A percentile compares a stretch with the other conserved stretches of the same genome.
Evolutionary conservation across 2,329 filamentous ascomycete genomes (phyloP).

Genomic region (Thielaviopsis populi): DNA sequence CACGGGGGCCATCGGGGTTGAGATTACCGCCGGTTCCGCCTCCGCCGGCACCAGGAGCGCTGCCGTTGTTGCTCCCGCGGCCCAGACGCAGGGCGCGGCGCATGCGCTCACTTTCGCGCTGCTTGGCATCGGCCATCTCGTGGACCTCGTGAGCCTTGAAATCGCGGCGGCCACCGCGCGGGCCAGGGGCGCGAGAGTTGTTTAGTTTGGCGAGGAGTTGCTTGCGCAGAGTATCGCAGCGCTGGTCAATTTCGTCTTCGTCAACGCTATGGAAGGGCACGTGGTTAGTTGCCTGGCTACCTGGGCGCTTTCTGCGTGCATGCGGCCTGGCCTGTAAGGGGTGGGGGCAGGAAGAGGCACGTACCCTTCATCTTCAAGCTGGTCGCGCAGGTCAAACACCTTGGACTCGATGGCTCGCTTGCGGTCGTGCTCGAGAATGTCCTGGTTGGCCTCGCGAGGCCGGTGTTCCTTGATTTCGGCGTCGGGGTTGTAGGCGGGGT

Average conservation of each 20-base stretch:
- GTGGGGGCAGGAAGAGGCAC: no score
- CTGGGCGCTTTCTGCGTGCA: background rate
- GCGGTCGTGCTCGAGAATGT: conserved; percentile 86
- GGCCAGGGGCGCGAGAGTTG: conserved; percentile 17
- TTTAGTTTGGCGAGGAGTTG: conserved; percentile 29
- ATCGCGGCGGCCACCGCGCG: conserved; percentile 31
- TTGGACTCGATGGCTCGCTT: conserved; percentile 85
- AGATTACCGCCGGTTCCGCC: background rate
- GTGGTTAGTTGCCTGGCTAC: background rate
- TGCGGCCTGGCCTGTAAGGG: no score
- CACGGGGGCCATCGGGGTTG: background rate
- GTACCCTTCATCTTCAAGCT: conserved; percentile 79
- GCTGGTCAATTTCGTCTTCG: conserved; percentile 78
- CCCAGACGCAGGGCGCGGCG: conserved; percentile 53
- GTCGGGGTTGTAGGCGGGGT: conserved; percentile 46
- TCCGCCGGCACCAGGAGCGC: background rate
- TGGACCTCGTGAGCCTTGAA: conserved; percentile 92
- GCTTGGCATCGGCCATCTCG: conserved; percentile 90
- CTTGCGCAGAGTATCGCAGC: conserved; percentile 29
- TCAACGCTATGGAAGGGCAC: conserved; percentile 40
- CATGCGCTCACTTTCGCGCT: conserved; percentile 82
- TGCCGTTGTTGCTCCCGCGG: background rate
- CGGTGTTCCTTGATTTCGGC: conserved; percentile 55
- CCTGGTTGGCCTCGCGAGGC: conserved; percentile 74
- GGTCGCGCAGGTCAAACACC: conserved; percentile 77